These are phyloP conservation scores for Aspergillus indologenus DNA, from an alignment of 495 filamentous ascomycete species.

Conservation along the genomic window DNA sequence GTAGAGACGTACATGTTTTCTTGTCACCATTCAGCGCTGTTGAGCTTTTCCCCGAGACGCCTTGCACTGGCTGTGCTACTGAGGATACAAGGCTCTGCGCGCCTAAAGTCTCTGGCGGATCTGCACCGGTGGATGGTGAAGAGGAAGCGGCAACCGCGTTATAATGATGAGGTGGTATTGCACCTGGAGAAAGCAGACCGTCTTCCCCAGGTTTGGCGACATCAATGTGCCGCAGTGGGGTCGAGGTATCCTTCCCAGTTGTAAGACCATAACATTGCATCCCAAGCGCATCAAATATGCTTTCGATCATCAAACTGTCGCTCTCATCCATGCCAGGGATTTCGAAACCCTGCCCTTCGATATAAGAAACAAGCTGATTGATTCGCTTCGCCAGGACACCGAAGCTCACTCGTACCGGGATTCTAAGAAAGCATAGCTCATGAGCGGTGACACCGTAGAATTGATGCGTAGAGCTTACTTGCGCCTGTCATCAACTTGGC, in stretches of 20 bases:
- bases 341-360: constrained; percentile 20
- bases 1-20: background rate
- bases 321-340: constrained; percentile 16
- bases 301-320: constrained; percentile 14
- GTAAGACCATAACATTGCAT: constrained; percentile 2
- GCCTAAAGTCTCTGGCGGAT: too few species aligned
- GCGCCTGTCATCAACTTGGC: constrained; percentile 23
- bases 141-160: too few species aligned
- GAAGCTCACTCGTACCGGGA: constrained; percentile 20
- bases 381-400: constrained; percentile 22
- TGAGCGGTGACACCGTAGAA: background rate
- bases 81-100: too few species aligned
- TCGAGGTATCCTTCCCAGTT: background rate
- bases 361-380: constrained; percentile 19
- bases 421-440: constrained; percentile 10
- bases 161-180: too few species aligned
- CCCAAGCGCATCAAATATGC: constrained; percentile 14
- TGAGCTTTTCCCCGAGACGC: too few species aligned
- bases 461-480: constrained; percentile 18
- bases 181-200: too few species aligned
- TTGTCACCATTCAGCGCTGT: background rate
- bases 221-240: background rate
- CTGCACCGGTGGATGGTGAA: too few species aligned
- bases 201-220: too few species aligned
- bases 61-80: too few species aligned